These are phyloP conservation scores for Zhuliangozyma blackwelliae DNA, from an alignment of 1,139 yeast species.

Conservation along the genomic window DNA sequence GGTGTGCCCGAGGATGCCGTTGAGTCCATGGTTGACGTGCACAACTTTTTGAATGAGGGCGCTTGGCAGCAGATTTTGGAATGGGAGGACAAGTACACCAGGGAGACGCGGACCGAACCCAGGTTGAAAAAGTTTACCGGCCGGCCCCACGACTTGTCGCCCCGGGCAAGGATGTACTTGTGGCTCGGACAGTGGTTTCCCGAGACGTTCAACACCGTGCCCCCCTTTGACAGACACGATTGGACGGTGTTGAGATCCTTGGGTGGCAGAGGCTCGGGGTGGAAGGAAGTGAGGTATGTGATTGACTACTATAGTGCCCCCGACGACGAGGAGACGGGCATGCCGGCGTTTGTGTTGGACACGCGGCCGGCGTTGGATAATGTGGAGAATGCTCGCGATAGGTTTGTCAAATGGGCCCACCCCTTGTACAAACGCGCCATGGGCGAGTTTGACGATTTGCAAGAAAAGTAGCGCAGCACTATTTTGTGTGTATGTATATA, in stretches of 20 bases:
- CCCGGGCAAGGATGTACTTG: conserved; percentile 77
- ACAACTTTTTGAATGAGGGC: conserved; percentile 93
- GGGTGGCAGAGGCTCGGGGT: conserved; percentile 44
- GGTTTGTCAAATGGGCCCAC: conserved; percentile 49
- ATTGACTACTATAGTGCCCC: conserved; percentile 94
- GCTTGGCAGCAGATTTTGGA: conserved; percentile 93
- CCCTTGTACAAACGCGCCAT: conserved; percentile 44
- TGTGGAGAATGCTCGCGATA: conserved; percentile 57
- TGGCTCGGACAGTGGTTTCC: conserved; percentile 71
- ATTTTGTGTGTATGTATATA: too few relatives aligned
- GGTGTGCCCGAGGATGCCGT: conserved; percentile 93
- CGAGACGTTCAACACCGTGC: conserved; percentile 61
- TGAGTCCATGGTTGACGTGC: conserved; percentile 95
- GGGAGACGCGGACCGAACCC: conserved; percentile 55
- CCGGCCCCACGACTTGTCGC: conserved; percentile 80
- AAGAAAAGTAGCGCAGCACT: not conserved
- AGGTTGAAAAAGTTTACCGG: conserved; percentile 86
- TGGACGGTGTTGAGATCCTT: conserved; percentile 85
- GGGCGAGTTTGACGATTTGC: conserved; percentile 30
- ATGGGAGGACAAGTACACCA: conserved; percentile 74
- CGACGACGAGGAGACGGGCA: conserved; percentile 80
- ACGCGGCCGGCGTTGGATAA: conserved; percentile 93
- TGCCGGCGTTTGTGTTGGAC: conserved; percentile 88
- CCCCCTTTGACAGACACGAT: conserved; percentile 98
- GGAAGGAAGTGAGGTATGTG: conserved; percentile 73